These are phyloP conservation scores for Esteya vermicola DNA, from an alignment of 2,329 filamentous ascomycete genomes.

Conservation along the genomic window DNA sequence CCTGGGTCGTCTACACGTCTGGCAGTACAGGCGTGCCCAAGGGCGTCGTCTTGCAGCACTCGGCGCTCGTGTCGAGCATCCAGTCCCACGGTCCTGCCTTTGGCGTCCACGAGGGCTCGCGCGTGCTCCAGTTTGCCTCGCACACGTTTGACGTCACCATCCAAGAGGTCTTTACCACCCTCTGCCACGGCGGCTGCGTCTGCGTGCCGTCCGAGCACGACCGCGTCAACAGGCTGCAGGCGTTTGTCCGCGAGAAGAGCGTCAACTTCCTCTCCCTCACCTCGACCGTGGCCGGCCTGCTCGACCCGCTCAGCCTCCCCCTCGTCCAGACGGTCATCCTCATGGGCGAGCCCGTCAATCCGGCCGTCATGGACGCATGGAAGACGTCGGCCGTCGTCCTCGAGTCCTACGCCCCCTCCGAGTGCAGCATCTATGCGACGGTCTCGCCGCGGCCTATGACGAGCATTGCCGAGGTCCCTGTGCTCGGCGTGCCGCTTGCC, in stretches of 20 bases:
- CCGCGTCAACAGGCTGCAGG: not conserved
- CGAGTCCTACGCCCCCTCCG: not conserved
- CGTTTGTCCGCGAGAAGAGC: not conserved
- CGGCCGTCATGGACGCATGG: not conserved
- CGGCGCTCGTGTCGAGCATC: conserved; percentile 39
- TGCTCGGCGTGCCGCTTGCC: conserved; percentile 28
- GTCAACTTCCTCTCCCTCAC: not conserved
- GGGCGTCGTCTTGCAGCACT: conserved; percentile 48
- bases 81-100: conserved; percentile 34
- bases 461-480: conserved; percentile 13
- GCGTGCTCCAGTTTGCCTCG: conserved; percentile 44
- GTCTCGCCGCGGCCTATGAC: conserved; percentile 18
- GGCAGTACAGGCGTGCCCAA: conserved; percentile 42
- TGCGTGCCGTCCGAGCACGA: conserved; percentile 14
- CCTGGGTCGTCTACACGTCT: conserved; percentile 47
- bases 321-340: not conserved
- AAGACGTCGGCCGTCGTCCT: not conserved
- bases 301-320: not conserved
- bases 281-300: not conserved
- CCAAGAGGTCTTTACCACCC: conserved; percentile 36
- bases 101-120: conserved; percentile 32
- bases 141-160: conserved; percentile 41
- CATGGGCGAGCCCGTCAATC: not conserved
- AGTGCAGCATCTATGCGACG: not conserved
- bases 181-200: conserved; percentile 43